Evolutionary conservation across 768 basidiomycete genomes (phyloP).

Genomic region (Pleurotus giganteus): DNA sequence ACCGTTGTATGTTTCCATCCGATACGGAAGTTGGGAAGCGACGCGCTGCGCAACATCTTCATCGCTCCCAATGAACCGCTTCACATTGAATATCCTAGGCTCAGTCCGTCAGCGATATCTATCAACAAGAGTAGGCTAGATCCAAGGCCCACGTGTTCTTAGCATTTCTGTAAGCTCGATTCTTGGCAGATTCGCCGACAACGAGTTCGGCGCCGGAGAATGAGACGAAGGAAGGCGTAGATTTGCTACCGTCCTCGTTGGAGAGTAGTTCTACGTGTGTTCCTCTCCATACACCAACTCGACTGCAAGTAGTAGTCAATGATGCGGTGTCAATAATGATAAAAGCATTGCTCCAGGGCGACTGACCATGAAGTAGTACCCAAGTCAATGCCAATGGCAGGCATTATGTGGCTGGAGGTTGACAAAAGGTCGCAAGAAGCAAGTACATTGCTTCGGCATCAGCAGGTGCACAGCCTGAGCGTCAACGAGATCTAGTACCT

Average conservation of each 20-base stretch:
- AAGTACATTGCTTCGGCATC: background rate
- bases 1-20: constrained; percentile 38
- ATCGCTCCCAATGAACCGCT: constrained; percentile 53
- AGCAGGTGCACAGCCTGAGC: background rate
- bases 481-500: too few relatives aligned
- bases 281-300: constrained; percentile 4
- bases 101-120: background rate
- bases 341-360: background rate
- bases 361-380: constrained; percentile 8
- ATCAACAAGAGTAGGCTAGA: background rate
- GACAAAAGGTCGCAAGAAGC: background rate
- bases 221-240: constrained; percentile 1
- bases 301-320: background rate
- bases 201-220: background rate
- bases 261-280: constrained; percentile 1
- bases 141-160: constrained; percentile 2
- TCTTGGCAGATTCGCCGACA: constrained; percentile 7
- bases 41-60: constrained; percentile 44
- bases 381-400: constrained; percentile 7
- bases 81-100: constrained; percentile 48
- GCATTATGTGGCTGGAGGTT: background rate
- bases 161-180: constrained; percentile 3
- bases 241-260: constrained; percentile 6
- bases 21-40: constrained; percentile 51
- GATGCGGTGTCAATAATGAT: background rate